Evolutionary conservation across 1,284 basidiomycete genomes (phyloP).

Genomic region (Coniferiporia sulphurascens): DNA sequence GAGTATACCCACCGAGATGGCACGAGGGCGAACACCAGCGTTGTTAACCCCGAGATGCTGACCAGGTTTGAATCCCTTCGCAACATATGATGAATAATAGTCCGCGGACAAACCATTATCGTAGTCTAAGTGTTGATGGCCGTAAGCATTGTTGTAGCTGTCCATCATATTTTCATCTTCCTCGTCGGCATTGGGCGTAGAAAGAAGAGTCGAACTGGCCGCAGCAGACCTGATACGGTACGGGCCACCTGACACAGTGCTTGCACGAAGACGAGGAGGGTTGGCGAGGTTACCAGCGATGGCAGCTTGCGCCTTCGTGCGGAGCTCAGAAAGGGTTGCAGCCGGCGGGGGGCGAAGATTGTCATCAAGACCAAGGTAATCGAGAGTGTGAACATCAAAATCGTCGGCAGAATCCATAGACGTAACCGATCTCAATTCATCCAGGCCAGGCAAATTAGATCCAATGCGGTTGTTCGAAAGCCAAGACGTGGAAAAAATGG

Average conservation of each 20-base stretch:
- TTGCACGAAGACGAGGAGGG: conserved; percentile 79
- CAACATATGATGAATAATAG: conserved; percentile 55
- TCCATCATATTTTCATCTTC: conserved; percentile 67
- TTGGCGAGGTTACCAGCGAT: conserved; percentile 78
- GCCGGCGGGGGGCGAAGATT: conserved; percentile 56
- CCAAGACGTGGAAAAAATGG: conserved; percentile 86
- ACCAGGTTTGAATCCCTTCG: conserved; percentile 67
- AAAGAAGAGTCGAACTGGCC: conserved; percentile 45
- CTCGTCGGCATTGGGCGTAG: conserved; percentile 60
- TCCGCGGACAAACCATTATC: conserved; percentile 44
- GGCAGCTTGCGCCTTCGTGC: conserved; percentile 82
- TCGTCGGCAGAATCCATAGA: conserved; percentile 82
- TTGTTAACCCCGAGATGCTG: conserved; percentile 55
- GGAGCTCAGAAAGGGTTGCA: conserved; percentile 79
- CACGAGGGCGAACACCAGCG: conserved; percentile 60
- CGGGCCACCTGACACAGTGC: conserved; percentile 77
- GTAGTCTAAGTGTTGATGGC: conserved; percentile 57
- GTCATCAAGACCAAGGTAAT: conserved; percentile 91
- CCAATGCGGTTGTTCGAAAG: conserved; percentile 56
- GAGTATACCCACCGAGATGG: conserved; percentile 88
- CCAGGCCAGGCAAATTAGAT: conserved; percentile 58
- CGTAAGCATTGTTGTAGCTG: conserved; percentile 44
- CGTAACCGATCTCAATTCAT: conserved; percentile 74
- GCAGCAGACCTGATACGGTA: conserved; percentile 61
- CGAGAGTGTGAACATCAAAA: conserved; percentile 88